These are phyloP conservation scores for Yamagishiella unicocca DNA, from an alignment of 139 green algal genomes.

Conservation along the genomic window DNA sequence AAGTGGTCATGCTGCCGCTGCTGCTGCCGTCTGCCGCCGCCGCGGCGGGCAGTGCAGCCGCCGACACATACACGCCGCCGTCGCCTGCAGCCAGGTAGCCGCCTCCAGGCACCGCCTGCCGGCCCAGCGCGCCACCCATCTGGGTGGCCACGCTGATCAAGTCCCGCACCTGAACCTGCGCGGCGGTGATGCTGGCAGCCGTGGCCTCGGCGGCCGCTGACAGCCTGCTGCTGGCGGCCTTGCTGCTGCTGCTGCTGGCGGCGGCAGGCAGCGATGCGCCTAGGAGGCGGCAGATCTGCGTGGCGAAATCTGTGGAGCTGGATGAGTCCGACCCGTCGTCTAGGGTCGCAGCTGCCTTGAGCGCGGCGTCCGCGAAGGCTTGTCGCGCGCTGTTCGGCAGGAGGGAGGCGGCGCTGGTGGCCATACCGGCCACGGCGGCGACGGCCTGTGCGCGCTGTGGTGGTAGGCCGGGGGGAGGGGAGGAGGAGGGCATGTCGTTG, in stretches of 20 bases:
- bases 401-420: neutral
- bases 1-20: too few species aligned
- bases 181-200: neutral
- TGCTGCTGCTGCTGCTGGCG: neutral
- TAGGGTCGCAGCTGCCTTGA: neutral
- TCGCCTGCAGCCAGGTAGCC: neutral
- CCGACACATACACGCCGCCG: slow-evolving; percentile 10
- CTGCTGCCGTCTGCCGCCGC: too few species aligned
- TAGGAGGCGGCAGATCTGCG: neutral
- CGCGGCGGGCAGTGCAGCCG: neutral
- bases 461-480: too few species aligned
- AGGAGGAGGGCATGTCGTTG: too few species aligned
- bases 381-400: neutral
- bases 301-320: too few species aligned
- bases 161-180: neutral
- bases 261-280: neutral
- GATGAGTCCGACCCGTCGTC: neutral
- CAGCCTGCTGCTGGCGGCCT: neutral
- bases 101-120: neutral
- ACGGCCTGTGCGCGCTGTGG: neutral
- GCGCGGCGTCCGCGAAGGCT: neutral
- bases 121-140: neutral
- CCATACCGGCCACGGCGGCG: neutral
- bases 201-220: neutral
- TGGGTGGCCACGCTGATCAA: neutral